phyloP scores from a whole-genome alignment of 2,329 filamentous ascomycete species.

The Cladosporium sp. region DNA sequence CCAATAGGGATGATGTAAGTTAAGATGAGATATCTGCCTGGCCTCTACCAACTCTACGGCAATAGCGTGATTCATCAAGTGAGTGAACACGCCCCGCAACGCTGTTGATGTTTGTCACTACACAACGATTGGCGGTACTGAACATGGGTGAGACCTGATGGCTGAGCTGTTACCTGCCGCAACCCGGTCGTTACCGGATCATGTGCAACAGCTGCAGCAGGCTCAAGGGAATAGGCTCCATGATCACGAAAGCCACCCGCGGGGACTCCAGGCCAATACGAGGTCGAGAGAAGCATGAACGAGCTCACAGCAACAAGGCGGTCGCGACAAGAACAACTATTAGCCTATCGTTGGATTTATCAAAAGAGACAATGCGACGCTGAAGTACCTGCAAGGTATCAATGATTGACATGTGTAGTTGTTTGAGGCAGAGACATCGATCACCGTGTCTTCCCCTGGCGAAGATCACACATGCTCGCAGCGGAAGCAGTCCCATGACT shows the following conservation, averaged over 20 bases:
- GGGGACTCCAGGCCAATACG: background rate
- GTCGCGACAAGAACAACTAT: background rate
- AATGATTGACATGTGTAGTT: background rate
- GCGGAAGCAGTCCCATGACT: slow-evolving; percentile 17
- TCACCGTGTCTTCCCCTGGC: slow-evolving; percentile 15
- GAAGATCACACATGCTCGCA: slow-evolving; percentile 1
- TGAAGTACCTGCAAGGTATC: background rate
- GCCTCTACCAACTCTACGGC: background rate
- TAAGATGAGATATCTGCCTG: too few relatives aligned
- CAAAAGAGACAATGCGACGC: background rate
- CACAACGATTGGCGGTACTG: background rate
- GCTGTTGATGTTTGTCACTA: background rate
- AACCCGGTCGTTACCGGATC: background rate
- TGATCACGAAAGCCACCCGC: slow-evolving; percentile 8
- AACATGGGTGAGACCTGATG: background rate
- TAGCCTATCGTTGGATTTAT: background rate
- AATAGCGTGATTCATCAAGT: background rate
- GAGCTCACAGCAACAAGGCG: background rate
- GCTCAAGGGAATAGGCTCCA: background rate
- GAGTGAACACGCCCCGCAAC: background rate
- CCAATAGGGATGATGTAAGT: too few relatives aligned
- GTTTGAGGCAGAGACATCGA: slow-evolving; percentile 19
- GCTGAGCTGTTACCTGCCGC: background rate
- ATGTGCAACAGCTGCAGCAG: background rate
- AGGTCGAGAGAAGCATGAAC: background rate